Percentiles rank a stretch among this genome's conserved stretches.
phyloP scores from a whole-genome alignment of 1,284 basidiomycete genomes.

The Moesziomyces antarcticus region DNA sequence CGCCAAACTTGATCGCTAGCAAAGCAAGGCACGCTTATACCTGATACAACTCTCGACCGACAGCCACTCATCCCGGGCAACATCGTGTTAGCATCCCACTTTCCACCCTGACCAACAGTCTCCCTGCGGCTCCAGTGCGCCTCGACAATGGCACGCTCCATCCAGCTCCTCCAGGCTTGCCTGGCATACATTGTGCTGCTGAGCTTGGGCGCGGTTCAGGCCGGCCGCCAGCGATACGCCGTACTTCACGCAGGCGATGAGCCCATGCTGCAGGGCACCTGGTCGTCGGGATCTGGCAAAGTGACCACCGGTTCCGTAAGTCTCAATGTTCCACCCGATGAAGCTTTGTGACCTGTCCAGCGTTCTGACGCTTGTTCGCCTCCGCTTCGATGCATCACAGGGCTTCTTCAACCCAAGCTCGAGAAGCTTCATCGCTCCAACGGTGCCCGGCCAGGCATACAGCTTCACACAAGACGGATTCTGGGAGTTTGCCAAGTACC shows the following conservation, averaged over 20 bases:
- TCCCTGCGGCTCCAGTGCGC: too few species aligned
- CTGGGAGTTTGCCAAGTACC: constrained; percentile 65
- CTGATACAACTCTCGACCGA: not conserved
- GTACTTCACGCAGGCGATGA: constrained; percentile 35
- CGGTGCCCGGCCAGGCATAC: constrained; percentile 60
- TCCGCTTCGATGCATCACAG: constrained; percentile 5
- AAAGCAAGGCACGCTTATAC: not conserved
- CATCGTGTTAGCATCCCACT: not conserved
- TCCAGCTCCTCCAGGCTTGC: constrained; percentile 14
- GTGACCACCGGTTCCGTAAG: constrained; percentile 58
- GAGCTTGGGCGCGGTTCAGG: constrained; percentile 9
- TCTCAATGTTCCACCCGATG: not conserved
- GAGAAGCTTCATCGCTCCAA: constrained; percentile 60
- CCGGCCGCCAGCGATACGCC: constrained; percentile 38
- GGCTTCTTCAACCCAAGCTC: constrained; percentile 64
- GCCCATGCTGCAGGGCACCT: constrained; percentile 55
- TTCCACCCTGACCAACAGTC: not conserved
- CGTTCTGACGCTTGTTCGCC: not conserved
- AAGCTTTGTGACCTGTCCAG: not conserved
- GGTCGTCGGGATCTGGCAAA: constrained; percentile 58
- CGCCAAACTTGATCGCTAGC: not conserved
- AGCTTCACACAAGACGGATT: constrained; percentile 65
- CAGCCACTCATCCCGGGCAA: not conserved
- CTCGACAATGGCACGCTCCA: constrained; percentile 14
- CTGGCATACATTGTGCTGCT: constrained; percentile 11